Conservation (phyloP, 352 stramenopile species). For the Pilasporangium apinafurcum region DNA sequence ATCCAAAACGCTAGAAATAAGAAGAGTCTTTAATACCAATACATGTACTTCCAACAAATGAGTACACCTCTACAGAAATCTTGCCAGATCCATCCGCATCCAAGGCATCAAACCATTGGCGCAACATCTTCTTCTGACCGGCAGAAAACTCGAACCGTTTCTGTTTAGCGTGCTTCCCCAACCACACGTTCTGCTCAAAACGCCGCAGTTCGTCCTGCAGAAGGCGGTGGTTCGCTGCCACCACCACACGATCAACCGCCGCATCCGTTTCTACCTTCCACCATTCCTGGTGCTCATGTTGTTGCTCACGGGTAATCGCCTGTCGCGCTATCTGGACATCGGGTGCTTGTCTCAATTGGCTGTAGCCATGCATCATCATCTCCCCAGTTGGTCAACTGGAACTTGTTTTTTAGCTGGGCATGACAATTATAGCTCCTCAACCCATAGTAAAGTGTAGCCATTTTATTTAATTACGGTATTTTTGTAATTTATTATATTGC, state of each 20-base stretch:
- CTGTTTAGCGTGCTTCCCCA: slow-evolving; percentile 59
- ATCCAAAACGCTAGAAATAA: neutral
- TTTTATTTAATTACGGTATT: too few relatives aligned
- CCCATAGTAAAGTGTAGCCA: too few relatives aligned
- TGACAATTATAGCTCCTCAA: too few relatives aligned
- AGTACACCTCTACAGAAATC: slow-evolving; percentile 60
- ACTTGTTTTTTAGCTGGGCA: too few relatives aligned
- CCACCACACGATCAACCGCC: slow-evolving; percentile 1
- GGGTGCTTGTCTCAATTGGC: slow-evolving; percentile 3
- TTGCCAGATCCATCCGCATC: slow-evolving; percentile 63
- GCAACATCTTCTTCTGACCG: slow-evolving; percentile 68
- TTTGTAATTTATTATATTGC: too few relatives aligned
- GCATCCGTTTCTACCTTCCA: slow-evolving; percentile 26
- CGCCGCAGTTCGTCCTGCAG: slow-evolving; percentile 45
- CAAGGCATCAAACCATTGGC: slow-evolving; percentile 70
- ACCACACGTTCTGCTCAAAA: slow-evolving; percentile 63
- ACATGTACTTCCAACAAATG: neutral
- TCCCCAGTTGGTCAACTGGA: too few relatives aligned
- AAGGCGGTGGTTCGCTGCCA: slow-evolving; percentile 17
- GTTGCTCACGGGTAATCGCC: slow-evolving; percentile 4
- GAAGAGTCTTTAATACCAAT: too few relatives aligned
- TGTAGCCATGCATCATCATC: slow-evolving; percentile 5
- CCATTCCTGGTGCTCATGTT: slow-evolving; percentile 13
- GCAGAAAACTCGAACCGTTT: slow-evolving; percentile 58
- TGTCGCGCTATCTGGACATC: slow-evolving; percentile 7